Base-by-base conservation (phyloP, 495 filamentous ascomycete species). In the Tuber umbilicatum region DNA sequence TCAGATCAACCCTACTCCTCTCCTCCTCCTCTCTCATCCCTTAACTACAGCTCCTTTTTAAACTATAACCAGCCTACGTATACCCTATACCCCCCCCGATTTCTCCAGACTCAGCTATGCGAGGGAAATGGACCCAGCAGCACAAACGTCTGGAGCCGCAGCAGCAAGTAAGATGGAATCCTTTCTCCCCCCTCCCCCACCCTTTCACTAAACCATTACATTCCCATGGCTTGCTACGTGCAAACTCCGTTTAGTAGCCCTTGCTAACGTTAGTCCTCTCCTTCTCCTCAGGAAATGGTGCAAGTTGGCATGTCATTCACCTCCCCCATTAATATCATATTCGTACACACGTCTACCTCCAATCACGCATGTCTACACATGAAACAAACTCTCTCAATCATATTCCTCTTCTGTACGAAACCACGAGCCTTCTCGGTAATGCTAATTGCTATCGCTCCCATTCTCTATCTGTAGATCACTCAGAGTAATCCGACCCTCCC, bases 251-350 rank as follows among this genome's bases (percentile, higher is more conserved):
- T 64, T 35, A 35, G 35, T 64, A 35, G 31, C 55, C 16, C 14
- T 35, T 35, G 55, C 55, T 64, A 64, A 64, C 55, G 68, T 70
- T 50, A 71, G 47, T 69, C 74, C 71, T 43, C 50, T 67, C 69
- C 43, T 50, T 69, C 41, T 68, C 55, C 42, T 47, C 70, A 98
- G 94, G 94, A 99, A 89, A 99, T 99, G 95, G 92, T 97, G 77
- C 94, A 99, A 90, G 93, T 99, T 87, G 95, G 95, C 97, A 89
- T 83, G 85, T 86, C 73, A 76, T 72, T 41, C 69, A 31, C 31
- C 38, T 72, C 64, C 64, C 50, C 19, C 35, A 35, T 41, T 68
- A 73, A 60, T 70, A 76, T 19, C 72, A 27, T 68, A 77, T 79
- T 72, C 84, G 86, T 78, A 86, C 68, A 50, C 43, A 64, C 27